Base-by-base conservation (phyloP, 257 asterid species). In the Solanum ahanhuiri region DNA sequence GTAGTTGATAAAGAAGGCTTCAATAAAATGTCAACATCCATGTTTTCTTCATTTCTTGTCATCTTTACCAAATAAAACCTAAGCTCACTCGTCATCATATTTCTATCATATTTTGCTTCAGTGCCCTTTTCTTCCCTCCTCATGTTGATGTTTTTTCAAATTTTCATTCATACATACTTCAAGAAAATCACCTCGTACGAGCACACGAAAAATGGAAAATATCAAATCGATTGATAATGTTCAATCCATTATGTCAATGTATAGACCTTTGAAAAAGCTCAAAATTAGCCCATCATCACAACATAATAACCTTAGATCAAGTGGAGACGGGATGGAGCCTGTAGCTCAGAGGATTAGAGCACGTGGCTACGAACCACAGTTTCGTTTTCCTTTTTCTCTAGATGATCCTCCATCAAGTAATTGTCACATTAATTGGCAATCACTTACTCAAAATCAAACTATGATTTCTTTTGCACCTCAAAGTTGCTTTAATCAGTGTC, bases 401-500 rank as follows among this genome's bases (percentile, higher is more conserved):
- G 88, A 85, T 17, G 88, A 86, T 28, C 54, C 58, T 70, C 76
- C 87, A 58, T 67, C 34, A 3, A 39, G 69, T 58, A 12, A 11
- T 82, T 75, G 82, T 70, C 85, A 72, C 41, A 0, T 48, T 64
- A 23, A 31, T 14, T 8, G 28, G 7, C 17, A 23, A 66, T 28
- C 12, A 2, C 75, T 39, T 3, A 23, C 7, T 43, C 63, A 77
- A 14, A 51, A 83, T 48, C 91, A 83, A 76, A 87, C 58, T 15
- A 90, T 91, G 92, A 91, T 91, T 25, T 91, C 92, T 43, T 91
- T 90, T 43, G 76, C 83, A 31, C 72, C 86, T 31, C 81, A 82
- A 41, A 71, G 77, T 77, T 79, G 37, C 41, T 45, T 25, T 71
- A 18, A 34, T 45, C 39, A 9, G 25, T 23, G 41, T 58, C 76